These are phyloP conservation scores for Tulasnella sp. DNA, from an alignment of 768 basidiomycete species.

Conservation along the genomic window DNA sequence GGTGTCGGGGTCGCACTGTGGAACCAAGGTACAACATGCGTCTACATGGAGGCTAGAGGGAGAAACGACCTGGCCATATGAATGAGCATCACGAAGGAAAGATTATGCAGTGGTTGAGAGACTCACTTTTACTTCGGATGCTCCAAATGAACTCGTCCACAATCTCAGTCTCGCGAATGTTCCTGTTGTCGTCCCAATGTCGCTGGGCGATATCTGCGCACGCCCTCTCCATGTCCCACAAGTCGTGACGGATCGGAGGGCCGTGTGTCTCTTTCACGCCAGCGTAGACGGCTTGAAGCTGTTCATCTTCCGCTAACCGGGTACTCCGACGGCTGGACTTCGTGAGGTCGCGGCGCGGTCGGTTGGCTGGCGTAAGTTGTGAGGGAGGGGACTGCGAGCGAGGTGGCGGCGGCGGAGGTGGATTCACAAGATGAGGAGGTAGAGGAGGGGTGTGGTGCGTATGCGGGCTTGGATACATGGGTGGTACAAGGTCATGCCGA, in stretches of 20 bases:
- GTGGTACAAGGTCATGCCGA: slow-evolving; percentile 72
- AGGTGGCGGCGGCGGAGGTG: slow-evolving; percentile 53
- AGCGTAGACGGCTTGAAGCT: slow-evolving; percentile 37
- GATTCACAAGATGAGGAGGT: slow-evolving; percentile 62
- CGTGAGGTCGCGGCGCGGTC: slow-evolving; percentile 66
- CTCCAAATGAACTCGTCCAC: slow-evolving; percentile 11
- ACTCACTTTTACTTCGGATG: slow-evolving; percentile 8
- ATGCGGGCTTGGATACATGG: slow-evolving; percentile 70
- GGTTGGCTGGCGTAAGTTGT: slow-evolving; percentile 61
- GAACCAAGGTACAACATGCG: neutral
- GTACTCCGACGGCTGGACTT: slow-evolving; percentile 59
- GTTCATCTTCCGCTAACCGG: slow-evolving; percentile 68
- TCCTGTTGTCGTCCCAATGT: slow-evolving; percentile 57
- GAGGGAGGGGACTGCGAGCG: slow-evolving; percentile 42
- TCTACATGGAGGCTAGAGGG: neutral
- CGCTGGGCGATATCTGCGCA: slow-evolving; percentile 71
- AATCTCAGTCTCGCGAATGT: neutral
- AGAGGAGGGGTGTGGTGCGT: slow-evolving; percentile 69
- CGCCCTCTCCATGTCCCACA: slow-evolving; percentile 66
- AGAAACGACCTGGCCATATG: neutral
- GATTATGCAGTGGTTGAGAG: neutral
- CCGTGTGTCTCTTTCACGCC: slow-evolving; percentile 46
- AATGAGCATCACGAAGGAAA: neutral
- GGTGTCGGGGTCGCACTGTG: neutral
- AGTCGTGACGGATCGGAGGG: slow-evolving; percentile 69